Conservation (phyloP, 192 early-diverging fungal genomes). For the Oehlia diaphana region DNA sequence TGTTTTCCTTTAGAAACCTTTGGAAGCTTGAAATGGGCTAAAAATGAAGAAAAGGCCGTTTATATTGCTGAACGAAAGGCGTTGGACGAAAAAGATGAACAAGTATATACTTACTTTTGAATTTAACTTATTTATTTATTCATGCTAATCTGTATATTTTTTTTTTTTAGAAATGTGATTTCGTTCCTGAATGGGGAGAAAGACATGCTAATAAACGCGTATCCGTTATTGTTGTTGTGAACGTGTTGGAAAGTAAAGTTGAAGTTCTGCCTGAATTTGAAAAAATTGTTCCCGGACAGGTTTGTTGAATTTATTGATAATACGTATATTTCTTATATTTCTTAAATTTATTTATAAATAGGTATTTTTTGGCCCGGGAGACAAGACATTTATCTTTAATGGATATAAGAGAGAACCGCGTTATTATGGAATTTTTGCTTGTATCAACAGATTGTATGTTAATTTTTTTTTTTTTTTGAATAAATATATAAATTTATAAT, state of each 20-base stretch:
- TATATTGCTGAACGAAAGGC: constrained; percentile 75
- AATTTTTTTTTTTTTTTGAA: not conserved
- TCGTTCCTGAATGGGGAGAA: constrained; percentile 71
- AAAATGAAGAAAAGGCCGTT: constrained; percentile 51
- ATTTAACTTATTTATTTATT: not conserved
- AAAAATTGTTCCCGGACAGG: constrained; percentile 44
- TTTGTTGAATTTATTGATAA: not conserved
- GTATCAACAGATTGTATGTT: constrained; percentile 62
- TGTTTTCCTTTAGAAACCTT: constrained; percentile 34
- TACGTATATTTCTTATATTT: too few relatives aligned
- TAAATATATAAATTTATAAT: not conserved
- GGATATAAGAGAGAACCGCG: constrained; percentile 61
- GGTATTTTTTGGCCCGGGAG: constrained; percentile 49
- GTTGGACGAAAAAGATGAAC: constrained; percentile 41
- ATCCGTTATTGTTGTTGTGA: constrained; percentile 55
- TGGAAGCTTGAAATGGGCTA: constrained; percentile 64
- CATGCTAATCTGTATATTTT: not conserved
- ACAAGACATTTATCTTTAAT: constrained; percentile 60
- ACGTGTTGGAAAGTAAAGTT: constrained; percentile 41
- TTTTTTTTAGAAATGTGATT: not conserved
- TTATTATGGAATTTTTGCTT: constrained; percentile 63
- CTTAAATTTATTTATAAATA: constrained; percentile 32
- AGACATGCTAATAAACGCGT: constrained; percentile 60
- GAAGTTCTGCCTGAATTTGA: constrained; percentile 42
- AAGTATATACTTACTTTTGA: not conserved